Evolutionary conservation across 208 protist species (phyloP).

Genomic region (Acanthamoeba royreba): DNA sequence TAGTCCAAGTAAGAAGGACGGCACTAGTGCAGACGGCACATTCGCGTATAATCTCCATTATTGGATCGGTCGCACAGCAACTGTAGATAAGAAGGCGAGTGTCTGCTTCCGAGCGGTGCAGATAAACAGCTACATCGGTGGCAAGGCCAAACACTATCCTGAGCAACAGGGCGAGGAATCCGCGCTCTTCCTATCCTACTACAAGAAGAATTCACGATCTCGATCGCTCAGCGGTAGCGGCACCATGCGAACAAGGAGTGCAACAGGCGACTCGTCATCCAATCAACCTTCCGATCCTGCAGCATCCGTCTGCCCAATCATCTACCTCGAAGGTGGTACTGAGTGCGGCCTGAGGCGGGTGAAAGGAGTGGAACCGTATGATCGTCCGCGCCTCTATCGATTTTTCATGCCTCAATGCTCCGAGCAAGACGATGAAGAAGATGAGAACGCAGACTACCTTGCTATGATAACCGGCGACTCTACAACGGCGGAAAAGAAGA

Average conservation of each 20-base stretch:
- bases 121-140: constrained; percentile 13
- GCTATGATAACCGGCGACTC: background rate
- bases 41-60: background rate
- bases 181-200: background rate
- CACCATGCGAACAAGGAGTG: background rate
- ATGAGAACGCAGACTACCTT: background rate
- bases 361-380: background rate
- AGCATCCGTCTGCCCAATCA: background rate
- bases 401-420: background rate
- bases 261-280: background rate
- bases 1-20: background rate
- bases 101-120: constrained; percentile 9
- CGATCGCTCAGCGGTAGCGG: background rate
- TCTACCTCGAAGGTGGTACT: background rate
- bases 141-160: constrained; percentile 22
- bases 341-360: background rate
- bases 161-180: constrained; percentile 12
- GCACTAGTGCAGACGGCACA: background rate
- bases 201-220: background rate
- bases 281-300: background rate
- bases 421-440: background rate
- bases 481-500: background rate
- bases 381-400: background rate
- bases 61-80: background rate
- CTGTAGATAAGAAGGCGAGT: background rate